Evolutionary conservation across 108 stramenopile genomes (phyloP).

Genomic region (Cyclostephanos tholiformis): DNA sequence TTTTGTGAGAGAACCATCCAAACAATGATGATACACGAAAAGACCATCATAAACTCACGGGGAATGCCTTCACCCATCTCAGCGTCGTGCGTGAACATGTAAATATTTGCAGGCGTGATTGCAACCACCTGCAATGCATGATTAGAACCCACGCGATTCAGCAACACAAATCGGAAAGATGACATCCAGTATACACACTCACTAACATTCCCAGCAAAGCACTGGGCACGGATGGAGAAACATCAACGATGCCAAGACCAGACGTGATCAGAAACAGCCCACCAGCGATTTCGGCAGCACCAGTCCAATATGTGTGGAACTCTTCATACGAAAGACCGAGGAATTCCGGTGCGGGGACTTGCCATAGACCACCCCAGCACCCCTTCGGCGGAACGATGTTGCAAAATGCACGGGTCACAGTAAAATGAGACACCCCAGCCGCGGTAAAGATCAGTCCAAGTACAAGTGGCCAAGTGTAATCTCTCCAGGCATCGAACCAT

Average conservation of each 20-base stretch:
- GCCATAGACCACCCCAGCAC: conserved; percentile 88
- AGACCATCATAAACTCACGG: conserved; percentile 42
- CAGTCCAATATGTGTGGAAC: conserved; percentile 87
- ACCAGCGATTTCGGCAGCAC: conserved; percentile 76
- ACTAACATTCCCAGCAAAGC: conserved; percentile 63
- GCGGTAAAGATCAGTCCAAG: conserved; percentile 74
- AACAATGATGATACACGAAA: neutral
- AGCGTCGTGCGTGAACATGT: conserved; percentile 90
- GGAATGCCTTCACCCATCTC: conserved; percentile 61
- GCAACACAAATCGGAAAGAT: neutral
- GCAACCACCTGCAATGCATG: conserved; percentile 29
- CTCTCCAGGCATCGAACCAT: conserved; percentile 63
- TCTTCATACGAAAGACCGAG: conserved; percentile 72
- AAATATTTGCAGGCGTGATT: conserved; percentile 89
- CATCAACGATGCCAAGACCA: conserved; percentile 33
- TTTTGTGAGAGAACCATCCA: conserved; percentile 3
- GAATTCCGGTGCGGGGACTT: conserved; percentile 74
- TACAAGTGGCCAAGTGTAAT: conserved; percentile 68
- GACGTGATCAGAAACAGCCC: conserved; percentile 58
- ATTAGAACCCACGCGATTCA: no score
- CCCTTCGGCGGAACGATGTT: conserved; percentile 82
- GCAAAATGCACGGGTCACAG: conserved; percentile 66
- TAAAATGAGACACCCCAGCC: conserved; percentile 84
- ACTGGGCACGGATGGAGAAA: conserved; percentile 55
- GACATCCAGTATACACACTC: neutral